Percentiles rank a stretch among this genome's conserved stretches.
Conservation (phyloP, 495 filamentous ascomycete species). For the Daldinia loculata region DNA sequence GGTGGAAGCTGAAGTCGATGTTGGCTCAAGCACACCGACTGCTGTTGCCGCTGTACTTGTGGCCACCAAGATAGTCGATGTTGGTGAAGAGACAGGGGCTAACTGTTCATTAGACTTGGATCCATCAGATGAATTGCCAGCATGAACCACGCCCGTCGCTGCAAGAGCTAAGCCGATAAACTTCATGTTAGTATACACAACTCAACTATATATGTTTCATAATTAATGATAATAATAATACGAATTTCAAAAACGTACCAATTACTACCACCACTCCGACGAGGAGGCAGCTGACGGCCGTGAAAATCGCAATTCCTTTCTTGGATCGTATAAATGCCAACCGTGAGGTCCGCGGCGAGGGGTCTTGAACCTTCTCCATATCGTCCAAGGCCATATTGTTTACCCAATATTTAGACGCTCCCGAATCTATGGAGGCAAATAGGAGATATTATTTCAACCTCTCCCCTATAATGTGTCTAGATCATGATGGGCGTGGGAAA, state of each 20-base stretch:
- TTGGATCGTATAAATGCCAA: slow-evolving; percentile 21
- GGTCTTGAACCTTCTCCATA: slow-evolving; percentile 24
- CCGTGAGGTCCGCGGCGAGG: slow-evolving; percentile 5
- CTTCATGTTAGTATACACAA: slow-evolving; percentile 8
- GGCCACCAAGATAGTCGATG: background rate
- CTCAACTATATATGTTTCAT: background rate
- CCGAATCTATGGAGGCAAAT: background rate
- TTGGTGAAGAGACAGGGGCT: background rate
- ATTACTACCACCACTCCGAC: slow-evolving; percentile 25
- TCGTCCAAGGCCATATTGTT: slow-evolving; percentile 13
- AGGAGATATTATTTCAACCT: slow-evolving; percentile 18
- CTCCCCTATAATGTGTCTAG: background rate
- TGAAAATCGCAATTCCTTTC: slow-evolving; percentile 23
- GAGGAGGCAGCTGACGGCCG: background rate
- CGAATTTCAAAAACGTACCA: slow-evolving; percentile 13
- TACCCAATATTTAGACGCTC: slow-evolving; percentile 1
- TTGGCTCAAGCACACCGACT: slow-evolving; percentile 1
- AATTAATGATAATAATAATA: background rate
- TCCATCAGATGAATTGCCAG: slow-evolving; percentile 11
- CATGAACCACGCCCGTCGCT: slow-evolving; percentile 26
- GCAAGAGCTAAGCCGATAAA: slow-evolving; percentile 11
- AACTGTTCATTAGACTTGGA: slow-evolving; percentile 15
- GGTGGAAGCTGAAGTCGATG: background rate
- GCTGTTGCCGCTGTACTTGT: slow-evolving; percentile 13
- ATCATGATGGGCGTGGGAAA: slow-evolving; percentile 12